Evolutionary conservation across 2,329 filamentous ascomycete species (phyloP), one percentile per base, ranked within the genome.

Genomic region (Epichloe gansuensis): DNA sequence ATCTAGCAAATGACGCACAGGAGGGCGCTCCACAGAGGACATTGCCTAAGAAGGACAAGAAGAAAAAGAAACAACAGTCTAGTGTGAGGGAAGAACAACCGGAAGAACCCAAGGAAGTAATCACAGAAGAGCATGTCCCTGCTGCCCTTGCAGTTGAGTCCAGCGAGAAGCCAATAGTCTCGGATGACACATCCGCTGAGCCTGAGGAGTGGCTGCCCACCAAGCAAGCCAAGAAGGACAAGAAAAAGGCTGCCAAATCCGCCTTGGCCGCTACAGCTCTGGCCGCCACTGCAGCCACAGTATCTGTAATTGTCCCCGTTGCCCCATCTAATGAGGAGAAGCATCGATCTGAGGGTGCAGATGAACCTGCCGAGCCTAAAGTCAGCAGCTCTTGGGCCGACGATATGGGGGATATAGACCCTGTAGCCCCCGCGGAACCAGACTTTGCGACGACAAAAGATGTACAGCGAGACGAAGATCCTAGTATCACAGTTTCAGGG

Each of bases 401-500:
- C 12, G 57, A 55, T 42, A 55, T 55, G 52, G 46, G 54, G 15
- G 49, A 49, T n/a, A 39, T 36, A 7, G 47, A 23, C 13, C 40
- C 51, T 23, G 17, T 48, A 39, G 39, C 31, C 12, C 31, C 31
- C 15, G n/a, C 25, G 21, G 46, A 25, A 38, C 6, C 12, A 13
- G n/a, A 40, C 27, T 41, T 34, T 41, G 17, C 13, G 5, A 17
- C 21, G 44, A 21, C 5, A 12, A 25, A 42, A 40, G 21, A 8
- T 8, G 15, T n/a, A 11, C 36, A 40, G 11, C 51, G 50, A 36
- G 53, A 57, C 17, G 56, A 55, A 25, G 61, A 64, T 36, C 60
- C 57, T 53, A 65, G 65, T 4, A 58, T 65, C 38, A 65, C 69
- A 49, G 60, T 62, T 50, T 71, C 68, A 53, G 71, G 68, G 54